phyloP scores from a whole-genome alignment of 2,329 filamentous ascomycete species.

The Aureobasidium lini region DNA sequence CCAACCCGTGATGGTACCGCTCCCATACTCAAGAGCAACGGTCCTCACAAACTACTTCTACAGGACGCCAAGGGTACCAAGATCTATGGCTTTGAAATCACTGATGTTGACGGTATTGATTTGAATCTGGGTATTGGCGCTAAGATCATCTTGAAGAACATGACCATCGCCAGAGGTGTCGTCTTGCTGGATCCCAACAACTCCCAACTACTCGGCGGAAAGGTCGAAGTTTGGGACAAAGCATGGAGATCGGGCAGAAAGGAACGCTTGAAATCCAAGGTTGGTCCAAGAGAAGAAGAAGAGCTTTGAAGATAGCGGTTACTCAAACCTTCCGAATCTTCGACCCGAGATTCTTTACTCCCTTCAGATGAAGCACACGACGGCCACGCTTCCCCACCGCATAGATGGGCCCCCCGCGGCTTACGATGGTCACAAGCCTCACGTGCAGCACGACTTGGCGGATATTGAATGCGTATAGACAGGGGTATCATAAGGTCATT shows the following conservation, averaged over 20 bases:
- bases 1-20: slow-evolving; percentile 29
- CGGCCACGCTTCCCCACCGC: too few relatives aligned
- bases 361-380: too few relatives aligned
- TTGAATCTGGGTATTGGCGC: slow-evolving; percentile 64
- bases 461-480: background rate
- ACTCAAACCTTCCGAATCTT: background rate
- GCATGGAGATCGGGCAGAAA: slow-evolving; percentile 69
- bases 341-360: background rate
- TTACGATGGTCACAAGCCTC: background rate
- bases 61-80: slow-evolving; percentile 69
- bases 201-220: slow-evolving; percentile 74
- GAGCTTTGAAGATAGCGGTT: slow-evolving; percentile 15
- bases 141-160: slow-evolving; percentile 66
- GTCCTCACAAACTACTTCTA: slow-evolving; percentile 72
- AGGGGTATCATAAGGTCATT: slow-evolving; percentile 2
- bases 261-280: slow-evolving; percentile 52
- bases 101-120: slow-evolving; percentile 56
- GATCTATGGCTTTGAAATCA: slow-evolving; percentile 66
- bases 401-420: too few relatives aligned
- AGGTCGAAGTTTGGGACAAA: slow-evolving; percentile 72
- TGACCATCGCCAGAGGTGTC: slow-evolving; percentile 64
- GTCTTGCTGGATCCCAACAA: slow-evolving; percentile 66
- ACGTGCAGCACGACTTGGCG: background rate
- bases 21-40: slow-evolving; percentile 28
- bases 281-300: slow-evolving; percentile 19